phyloP scores from a whole-genome alignment of 176 grass and related monocot species.

The Aegilops sharonensis region DNA sequence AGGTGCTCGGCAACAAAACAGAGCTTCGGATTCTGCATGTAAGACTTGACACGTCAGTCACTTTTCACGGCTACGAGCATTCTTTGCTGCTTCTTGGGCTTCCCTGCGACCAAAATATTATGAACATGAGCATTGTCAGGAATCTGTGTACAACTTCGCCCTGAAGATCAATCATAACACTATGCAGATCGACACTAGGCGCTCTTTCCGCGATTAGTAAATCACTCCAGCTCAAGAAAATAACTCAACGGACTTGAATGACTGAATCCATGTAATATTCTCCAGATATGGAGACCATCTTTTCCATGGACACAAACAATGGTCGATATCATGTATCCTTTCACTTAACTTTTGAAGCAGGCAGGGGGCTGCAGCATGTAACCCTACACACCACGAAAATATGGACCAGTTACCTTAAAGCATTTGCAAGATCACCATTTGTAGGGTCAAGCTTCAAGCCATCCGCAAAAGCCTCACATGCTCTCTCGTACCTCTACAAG shows the following conservation, averaged over 20 bases:
- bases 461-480: background rate
- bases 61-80: background rate
- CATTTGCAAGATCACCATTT: background rate
- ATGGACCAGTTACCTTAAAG: background rate
- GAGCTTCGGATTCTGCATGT: background rate
- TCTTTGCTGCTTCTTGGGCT: background rate
- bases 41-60: background rate
- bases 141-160: background rate
- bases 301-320: background rate
- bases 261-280: background rate
- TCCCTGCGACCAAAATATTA: background rate
- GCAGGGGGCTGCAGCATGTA: background rate
- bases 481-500: background rate
- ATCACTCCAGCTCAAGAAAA: background rate
- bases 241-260: background rate
- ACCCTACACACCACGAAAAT: background rate
- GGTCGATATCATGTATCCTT: background rate
- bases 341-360: background rate
- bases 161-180: background rate
- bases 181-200: background rate
- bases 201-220: background rate
- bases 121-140: background rate
- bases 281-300: background rate
- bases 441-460: background rate
- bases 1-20: background rate